These are phyloP conservation scores for Grosmannia serpens DNA, from an alignment of 2,329 filamentous ascomycete species.

Conservation along the genomic window DNA sequence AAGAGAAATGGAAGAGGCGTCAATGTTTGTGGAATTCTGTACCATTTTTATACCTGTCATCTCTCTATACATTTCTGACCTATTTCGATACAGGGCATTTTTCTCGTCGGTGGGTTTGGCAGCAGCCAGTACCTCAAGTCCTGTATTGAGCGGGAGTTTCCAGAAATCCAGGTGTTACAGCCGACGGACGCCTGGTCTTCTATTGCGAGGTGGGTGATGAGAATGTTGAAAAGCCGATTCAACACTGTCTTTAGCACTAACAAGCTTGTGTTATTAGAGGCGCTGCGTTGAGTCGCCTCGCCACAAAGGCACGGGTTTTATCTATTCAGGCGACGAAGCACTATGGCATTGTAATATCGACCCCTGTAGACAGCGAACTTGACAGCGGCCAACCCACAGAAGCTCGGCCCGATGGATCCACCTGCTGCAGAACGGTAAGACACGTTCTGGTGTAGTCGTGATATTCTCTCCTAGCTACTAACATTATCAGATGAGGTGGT, in stretches of 20 bases:
- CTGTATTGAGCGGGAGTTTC: slow-evolving; percentile 15
- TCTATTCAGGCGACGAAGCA: background rate
- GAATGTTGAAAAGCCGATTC: background rate
- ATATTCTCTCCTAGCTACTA: background rate
- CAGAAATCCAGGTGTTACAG: slow-evolving; percentile 20
- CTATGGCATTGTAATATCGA: background rate
- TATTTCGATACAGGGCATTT: slow-evolving; percentile 15
- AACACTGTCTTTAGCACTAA: background rate
- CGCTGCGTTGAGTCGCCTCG: background rate
- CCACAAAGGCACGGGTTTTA: background rate
- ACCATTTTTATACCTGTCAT: no score
- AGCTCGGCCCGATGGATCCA: background rate
- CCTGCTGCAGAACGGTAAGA: background rate
- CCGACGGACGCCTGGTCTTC: slow-evolving; percentile 16
- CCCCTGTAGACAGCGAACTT: background rate
- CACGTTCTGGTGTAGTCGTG: background rate
- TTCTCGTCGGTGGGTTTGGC: slow-evolving; percentile 27
- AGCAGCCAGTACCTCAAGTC: slow-evolving; percentile 22
- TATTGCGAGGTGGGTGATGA: slow-evolving; percentile 8
- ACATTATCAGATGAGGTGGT: background rate
- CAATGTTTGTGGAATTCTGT: background rate
- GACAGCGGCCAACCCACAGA: background rate
- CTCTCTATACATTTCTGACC: background rate
- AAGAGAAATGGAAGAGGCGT: background rate
- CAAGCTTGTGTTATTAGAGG: background rate